Conservation (phyloP, 257 asterid species). For the Salvia splendens region DNA sequence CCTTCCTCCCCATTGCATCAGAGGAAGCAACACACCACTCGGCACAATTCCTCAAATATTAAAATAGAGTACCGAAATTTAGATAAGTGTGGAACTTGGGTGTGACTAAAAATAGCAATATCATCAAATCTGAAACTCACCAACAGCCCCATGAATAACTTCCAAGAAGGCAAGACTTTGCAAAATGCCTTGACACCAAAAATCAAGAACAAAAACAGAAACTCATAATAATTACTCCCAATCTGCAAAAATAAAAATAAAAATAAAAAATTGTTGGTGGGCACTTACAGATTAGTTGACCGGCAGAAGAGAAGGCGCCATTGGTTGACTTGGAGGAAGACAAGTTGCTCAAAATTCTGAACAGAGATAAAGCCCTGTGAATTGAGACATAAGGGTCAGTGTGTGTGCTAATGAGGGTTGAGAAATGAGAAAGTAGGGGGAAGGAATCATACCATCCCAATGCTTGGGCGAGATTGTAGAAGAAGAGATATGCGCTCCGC, state of each 20-base stretch:
- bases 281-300: slow-evolving; percentile 68
- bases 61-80: background rate
- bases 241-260: background rate
- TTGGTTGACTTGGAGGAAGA: slow-evolving; percentile 48
- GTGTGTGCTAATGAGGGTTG: background rate
- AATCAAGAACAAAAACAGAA: background rate
- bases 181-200: slow-evolving; percentile 60
- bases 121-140: slow-evolving; percentile 38
- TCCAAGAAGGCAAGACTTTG: slow-evolving; percentile 87
- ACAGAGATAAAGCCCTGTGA: slow-evolving; percentile 66
- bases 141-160: slow-evolving; percentile 88
- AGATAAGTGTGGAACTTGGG: too few relatives aligned
- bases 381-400: slow-evolving; percentile 8
- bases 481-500: slow-evolving; percentile 55
- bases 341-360: slow-evolving; percentile 52
- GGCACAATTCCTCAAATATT: slow-evolving; percentile 78
- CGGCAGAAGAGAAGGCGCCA: slow-evolving; percentile 72
- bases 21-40: slow-evolving; percentile 75
- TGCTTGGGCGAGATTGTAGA: slow-evolving; percentile 67
- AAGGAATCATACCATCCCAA: slow-evolving; percentile 63
- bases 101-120: background rate
- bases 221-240: background rate
- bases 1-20: slow-evolving; percentile 99
- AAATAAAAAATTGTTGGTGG: background rate
- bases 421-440: background rate